These are phyloP conservation scores for Quercus parvula DNA, from an alignment of 306 rosid species.

Conservation along the genomic window DNA sequence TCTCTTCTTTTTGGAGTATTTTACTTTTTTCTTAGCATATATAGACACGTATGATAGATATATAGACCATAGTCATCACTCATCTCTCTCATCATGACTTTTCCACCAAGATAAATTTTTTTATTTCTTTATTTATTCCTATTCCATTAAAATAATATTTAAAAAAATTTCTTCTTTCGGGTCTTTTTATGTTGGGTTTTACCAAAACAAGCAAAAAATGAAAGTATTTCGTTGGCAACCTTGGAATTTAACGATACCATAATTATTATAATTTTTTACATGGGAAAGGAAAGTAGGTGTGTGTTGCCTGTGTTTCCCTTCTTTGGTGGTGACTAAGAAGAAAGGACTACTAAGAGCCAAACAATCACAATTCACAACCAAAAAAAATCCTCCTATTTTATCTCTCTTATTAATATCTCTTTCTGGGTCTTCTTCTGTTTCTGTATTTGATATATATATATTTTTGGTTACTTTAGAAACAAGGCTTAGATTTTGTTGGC, in stretches of 20 bases:
- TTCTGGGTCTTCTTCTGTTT: background rate
- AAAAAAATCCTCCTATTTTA: no score
- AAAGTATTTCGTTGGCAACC: constrained; percentile 13
- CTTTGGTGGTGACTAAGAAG: background rate
- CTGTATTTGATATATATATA: background rate
- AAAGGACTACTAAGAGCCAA: background rate
- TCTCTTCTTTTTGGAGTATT: no score
- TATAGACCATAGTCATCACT: no score
- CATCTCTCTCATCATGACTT: background rate
- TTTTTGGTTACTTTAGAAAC: background rate
- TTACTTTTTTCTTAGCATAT: no score
- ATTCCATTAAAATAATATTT: no score
- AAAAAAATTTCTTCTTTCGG: constrained; percentile 7
- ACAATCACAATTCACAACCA: background rate
- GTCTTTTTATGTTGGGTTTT: constrained; percentile 16
- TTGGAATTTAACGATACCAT: background rate
- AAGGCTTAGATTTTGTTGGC: background rate
- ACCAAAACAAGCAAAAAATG: constrained; percentile 53
- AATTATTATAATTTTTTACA: no score
- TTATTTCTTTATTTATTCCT: background rate
- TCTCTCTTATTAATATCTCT: background rate
- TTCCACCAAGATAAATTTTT: background rate
- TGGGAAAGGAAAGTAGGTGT: constrained; percentile 26
- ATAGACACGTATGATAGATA: no score
- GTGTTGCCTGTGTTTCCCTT: background rate